Base-by-base conservation (phyloP, 306 rosid species). In the Canavalia ensiformis region DNA sequence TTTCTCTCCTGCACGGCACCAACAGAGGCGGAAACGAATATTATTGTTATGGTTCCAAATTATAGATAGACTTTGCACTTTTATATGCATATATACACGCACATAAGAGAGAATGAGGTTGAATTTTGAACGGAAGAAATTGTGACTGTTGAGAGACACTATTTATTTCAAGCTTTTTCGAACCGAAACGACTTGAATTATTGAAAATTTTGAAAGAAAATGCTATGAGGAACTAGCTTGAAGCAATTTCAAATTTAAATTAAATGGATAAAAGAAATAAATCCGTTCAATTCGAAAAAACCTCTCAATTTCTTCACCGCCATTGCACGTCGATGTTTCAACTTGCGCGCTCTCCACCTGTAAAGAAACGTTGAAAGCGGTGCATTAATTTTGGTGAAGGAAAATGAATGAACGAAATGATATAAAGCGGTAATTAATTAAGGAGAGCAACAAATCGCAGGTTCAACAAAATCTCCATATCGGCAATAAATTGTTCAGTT, bases 321-420 rank as follows among this genome's bases (percentile, higher is more conserved):
- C 89, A 83, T 90, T 85, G 81, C 85, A 78, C 88, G 88, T 83
- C 62, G 90, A 85, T 73, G 92, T 86, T 90, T 87, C 98, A 77
- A 84, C 89, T 83, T 89, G 93, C 49, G 86, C 90, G 58, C 90
- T 86, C 83, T 90, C 94, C 54, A 86, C 91, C 96, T 93, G 90
- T 37, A 66, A 70, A 35, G 50, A 70, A 65, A 81, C 39, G 83
- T 41, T 76, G 63, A 71, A 85, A 30, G 74, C 62, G 74, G 64
- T 73, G 66, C 81, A 75, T 67, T 81, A 81, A 83, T 70, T 70
- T 73, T 0, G 44, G 52, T 8, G 66, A 28, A 74, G 52, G 7
- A 62, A 68, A 58, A 82, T 57, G 55, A 82, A 51, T 25, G 72
- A 80, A 55, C 34, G 72, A 82, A 71, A 66, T 63, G 41, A n/a